A percentile compares a stretch with the other conserved stretches of the same genome.
Evolutionary conservation across 140 eudicot species (phyloP).

Genomic region (Ambrosia hybrid): DNA sequence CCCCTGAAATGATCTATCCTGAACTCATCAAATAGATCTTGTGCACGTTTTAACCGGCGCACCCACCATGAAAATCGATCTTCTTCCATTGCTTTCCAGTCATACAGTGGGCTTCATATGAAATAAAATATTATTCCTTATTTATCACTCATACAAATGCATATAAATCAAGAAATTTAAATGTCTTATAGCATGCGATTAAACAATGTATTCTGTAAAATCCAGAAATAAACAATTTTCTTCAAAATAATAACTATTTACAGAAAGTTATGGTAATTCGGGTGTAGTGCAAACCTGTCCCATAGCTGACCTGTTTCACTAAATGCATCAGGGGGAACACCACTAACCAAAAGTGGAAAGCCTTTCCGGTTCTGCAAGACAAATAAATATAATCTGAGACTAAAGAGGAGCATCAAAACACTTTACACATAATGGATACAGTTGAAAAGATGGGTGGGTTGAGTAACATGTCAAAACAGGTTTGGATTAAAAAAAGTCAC

Average conservation of each 20-base stretch:
- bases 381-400: conserved; percentile 21
- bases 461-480: neutral
- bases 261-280: conserved; percentile 28
- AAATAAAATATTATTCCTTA: conserved; percentile 13
- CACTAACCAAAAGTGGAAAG: conserved; percentile 89
- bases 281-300: conserved; percentile 55
- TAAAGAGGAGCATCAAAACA: neutral
- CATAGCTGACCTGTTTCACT: conserved; percentile 99
- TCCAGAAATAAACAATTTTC: conserved; percentile 8
- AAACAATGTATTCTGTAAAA: conserved; percentile 9
- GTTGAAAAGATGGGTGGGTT: conserved; percentile 4
- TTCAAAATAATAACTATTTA: neutral
- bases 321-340: conserved; percentile 99
- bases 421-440: neutral
- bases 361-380: conserved; percentile 69
- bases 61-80: conserved; percentile 93
- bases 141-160: conserved; percentile 1
- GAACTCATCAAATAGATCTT: conserved; percentile 91
- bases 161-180: neutral
- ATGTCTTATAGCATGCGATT: conserved; percentile 23
- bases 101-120: conserved; percentile 79
- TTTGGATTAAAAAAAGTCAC: neutral
- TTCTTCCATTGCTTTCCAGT: conserved; percentile 94
- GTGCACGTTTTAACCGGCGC: conserved; percentile 73
- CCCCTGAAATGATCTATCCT: conserved; percentile 98